Evolutionary conservation across 164 flowering plant species (phyloP).

Genomic region (Berberis vulgaris): DNA sequence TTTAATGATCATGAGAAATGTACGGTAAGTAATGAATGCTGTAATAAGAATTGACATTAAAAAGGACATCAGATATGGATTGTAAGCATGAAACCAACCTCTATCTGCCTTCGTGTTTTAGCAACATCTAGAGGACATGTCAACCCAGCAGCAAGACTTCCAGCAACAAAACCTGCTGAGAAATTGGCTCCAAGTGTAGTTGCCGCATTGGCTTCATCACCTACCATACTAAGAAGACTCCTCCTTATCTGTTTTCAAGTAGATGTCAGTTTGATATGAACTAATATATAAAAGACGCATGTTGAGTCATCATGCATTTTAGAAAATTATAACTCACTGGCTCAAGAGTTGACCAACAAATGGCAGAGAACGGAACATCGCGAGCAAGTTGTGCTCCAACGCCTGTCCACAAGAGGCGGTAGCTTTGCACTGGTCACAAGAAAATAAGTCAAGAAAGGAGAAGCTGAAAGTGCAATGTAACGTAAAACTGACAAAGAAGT

Average conservation of each 20-base stretch:
- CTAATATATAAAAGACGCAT: background rate
- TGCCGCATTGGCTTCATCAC: slow-evolving; percentile 50
- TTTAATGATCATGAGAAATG: too few relatives aligned
- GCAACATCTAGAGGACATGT: slow-evolving; percentile 98
- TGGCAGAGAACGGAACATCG: slow-evolving; percentile 97
- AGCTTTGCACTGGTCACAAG: slow-evolving; percentile 47
- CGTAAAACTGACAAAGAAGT: too few relatives aligned
- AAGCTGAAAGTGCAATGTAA: background rate
- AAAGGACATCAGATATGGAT: background rate
- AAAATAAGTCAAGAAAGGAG: background rate
- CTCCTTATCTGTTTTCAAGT: slow-evolving; percentile 44
- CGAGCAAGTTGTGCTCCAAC: slow-evolving; percentile 97
- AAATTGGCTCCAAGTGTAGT: slow-evolving; percentile 78
- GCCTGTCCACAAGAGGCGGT: slow-evolving; percentile 83
- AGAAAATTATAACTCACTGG: slow-evolving; percentile 43
- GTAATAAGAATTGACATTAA: background rate
- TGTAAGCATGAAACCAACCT: slow-evolving; percentile 32
- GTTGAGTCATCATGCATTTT: background rate
- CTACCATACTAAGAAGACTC: slow-evolving; percentile 40
- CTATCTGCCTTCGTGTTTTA: slow-evolving; percentile 88
- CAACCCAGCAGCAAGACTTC: slow-evolving; percentile 87
- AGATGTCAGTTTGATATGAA: background rate
- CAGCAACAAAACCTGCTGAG: slow-evolving; percentile 85
- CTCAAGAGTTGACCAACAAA: slow-evolving; percentile 97
- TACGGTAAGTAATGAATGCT: background rate